Conservation (phyloP, 345 rosid genomes). For the Mercurialis annua region DNA sequence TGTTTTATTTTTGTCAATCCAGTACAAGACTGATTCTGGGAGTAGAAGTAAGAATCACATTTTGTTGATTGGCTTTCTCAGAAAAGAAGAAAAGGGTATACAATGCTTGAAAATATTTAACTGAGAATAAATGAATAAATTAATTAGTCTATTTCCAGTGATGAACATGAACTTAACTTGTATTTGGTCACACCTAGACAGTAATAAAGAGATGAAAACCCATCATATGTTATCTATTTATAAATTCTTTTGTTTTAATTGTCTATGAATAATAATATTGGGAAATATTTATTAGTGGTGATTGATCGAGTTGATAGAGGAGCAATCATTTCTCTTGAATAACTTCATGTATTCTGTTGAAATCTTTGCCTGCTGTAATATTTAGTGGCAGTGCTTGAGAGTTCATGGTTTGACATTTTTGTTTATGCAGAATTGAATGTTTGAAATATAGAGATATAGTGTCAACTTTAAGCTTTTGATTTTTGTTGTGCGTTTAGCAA, state of each 20-base stretch:
- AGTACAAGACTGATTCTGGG: neutral
- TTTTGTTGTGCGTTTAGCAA: conserved; percentile 1
- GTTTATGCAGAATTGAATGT: neutral
- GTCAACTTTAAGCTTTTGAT: neutral
- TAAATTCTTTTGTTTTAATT: too few relatives aligned
- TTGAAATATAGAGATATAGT: neutral
- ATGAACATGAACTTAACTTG: too few relatives aligned
- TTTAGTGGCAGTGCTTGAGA: neutral
- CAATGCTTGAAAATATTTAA: neutral
- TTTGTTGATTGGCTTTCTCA: neutral
- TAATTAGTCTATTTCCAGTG: too few relatives aligned
- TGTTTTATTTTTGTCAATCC: neutral
- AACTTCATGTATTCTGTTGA: neutral
- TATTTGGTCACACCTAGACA: too few relatives aligned
- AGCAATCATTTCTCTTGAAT: neutral
- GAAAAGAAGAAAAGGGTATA: neutral
- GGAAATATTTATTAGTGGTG: too few relatives aligned
- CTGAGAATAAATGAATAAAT: too few relatives aligned
- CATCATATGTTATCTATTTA: too few relatives aligned
- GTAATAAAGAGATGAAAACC: too few relatives aligned
- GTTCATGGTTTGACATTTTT: neutral
- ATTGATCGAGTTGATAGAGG: neutral
- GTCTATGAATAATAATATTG: too few relatives aligned
- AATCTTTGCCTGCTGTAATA: neutral
- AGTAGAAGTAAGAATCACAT: neutral